Evolutionary conservation across 192 early-diverging fungal genomes (phyloP).

Genomic region (Phlyctochytrium arcticum): DNA sequence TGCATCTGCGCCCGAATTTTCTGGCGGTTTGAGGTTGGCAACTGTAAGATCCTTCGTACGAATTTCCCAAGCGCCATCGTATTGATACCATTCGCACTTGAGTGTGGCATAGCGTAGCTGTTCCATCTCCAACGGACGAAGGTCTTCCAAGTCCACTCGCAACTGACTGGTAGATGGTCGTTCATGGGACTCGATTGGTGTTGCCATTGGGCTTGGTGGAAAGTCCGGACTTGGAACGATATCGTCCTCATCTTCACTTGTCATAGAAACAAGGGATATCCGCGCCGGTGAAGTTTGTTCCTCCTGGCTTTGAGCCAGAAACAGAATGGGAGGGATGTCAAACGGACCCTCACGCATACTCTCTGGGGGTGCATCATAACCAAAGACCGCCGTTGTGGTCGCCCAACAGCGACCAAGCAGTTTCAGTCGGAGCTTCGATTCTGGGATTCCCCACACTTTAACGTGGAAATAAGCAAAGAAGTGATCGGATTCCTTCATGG

Average conservation of each 20-base stretch:
- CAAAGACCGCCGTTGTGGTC: slow-evolving; percentile 28
- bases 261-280: not conserved
- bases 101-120: slow-evolving; percentile 1
- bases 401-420: slow-evolving; percentile 46
- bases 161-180: not conserved
- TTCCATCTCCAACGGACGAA: slow-evolving; percentile 8
- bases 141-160: not conserved
- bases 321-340: slow-evolving; percentile 18
- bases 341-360: slow-evolving; percentile 10
- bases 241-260: not conserved
- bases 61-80: not conserved
- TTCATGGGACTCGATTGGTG: not conserved
- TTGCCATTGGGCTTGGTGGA: not conserved
- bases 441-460: slow-evolving; percentile 3
- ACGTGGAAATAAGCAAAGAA: slow-evolving; percentile 27
- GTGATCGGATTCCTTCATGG: slow-evolving; percentile 33
- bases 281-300: not conserved
- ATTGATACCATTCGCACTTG: slow-evolving; percentile 5
- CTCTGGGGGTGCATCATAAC: slow-evolving; percentile 36
- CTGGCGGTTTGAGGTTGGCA: slow-evolving; percentile 5
- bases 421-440: not conserved
- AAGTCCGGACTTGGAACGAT: not conserved
- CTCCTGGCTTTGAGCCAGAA: not conserved
- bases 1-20: not conserved
- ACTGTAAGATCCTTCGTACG: not conserved